A percentile compares a stretch with the other conserved stretches of the same genome.
Conservation (phyloP, 2,329 filamentous ascomycete genomes). For the Colletotrichum sidae region DNA sequence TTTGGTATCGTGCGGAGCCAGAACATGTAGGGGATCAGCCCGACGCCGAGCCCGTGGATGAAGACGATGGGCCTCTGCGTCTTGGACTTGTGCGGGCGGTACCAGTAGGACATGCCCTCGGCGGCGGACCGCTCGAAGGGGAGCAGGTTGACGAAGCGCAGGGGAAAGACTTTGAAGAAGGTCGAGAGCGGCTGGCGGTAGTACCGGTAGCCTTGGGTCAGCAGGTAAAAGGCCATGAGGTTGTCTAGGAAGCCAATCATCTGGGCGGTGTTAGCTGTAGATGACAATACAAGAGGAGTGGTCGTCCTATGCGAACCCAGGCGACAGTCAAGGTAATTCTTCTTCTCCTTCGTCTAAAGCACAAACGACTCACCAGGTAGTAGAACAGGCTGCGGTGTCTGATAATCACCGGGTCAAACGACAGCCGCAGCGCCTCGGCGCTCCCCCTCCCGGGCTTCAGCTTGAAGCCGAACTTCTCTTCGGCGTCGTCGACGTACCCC, state of each 20-base stretch:
- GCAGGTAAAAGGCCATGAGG: slow-evolving; percentile 46
- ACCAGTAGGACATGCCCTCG: slow-evolving; percentile 67
- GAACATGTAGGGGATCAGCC: slow-evolving; percentile 67
- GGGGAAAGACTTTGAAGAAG: slow-evolving; percentile 62
- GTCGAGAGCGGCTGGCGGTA: slow-evolving; percentile 61
- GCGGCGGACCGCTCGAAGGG: slow-evolving; percentile 58
- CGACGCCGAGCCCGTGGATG: slow-evolving; percentile 70
- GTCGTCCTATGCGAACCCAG: too few relatives aligned
- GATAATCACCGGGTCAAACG: slow-evolving; percentile 68
- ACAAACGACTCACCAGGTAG: slow-evolving; percentile 60
- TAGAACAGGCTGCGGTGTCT: slow-evolving; percentile 65
- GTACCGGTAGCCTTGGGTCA: slow-evolving; percentile 47
- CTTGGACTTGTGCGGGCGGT: slow-evolving; percentile 69
- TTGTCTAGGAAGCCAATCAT: slow-evolving; percentile 60
- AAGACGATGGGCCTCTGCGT: slow-evolving; percentile 68
- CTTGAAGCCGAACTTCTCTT: slow-evolving; percentile 61
- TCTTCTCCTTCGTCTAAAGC: too few relatives aligned
- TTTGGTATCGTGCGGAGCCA: slow-evolving; percentile 55
- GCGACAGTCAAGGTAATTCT: too few relatives aligned
- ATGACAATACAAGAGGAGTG: too few relatives aligned
- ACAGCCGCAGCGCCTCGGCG: slow-evolving; percentile 65
- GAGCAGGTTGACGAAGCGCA: slow-evolving; percentile 61
- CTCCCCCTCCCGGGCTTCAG: slow-evolving; percentile 64
- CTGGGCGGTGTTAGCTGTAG: too few relatives aligned
- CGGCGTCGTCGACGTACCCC: slow-evolving; percentile 62